Evolutionary conservation across 345 rosid species (phyloP), one percentile per base, ranked within the genome.

Genomic region (Clarkia xantiana): DNA sequence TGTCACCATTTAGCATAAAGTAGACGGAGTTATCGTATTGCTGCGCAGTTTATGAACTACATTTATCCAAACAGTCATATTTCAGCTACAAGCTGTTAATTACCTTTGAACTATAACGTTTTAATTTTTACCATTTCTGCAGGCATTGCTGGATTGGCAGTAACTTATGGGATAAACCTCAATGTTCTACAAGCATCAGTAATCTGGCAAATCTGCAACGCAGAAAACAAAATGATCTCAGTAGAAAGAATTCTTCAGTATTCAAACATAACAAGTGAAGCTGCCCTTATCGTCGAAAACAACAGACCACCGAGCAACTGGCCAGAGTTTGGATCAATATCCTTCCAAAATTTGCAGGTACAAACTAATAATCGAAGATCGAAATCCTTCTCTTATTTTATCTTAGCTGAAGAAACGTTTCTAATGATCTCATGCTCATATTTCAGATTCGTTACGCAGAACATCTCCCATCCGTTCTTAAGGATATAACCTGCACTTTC

Each of bases 61-160:
- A n/a, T n/a, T n/a, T n/a, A n/a, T n/a, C n/a, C n/a, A n/a, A n/a
- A n/a, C n/a, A n/a, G n/a, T n/a, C n/a, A n/a, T n/a, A n/a, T n/a
- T n/a, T n/a, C n/a, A n/a, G n/a, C n/a, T n/a, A n/a, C n/a, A n/a
- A n/a, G n/a, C n/a, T n/a, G n/a, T n/a, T n/a, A n/a, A n/a, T n/a
- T n/a, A n/a, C n/a, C n/a, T n/a, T n/a, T n/a, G n/a, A n/a, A n/a
- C n/a, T n/a, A n/a, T n/a, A n/a, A n/a, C n/a, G n/a, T n/a, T n/a
- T n/a, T n/a, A n/a, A n/a, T 51, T 18, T 11, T 16, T 59, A 20
- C 44, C 47, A n/a, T 49, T 52, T 44, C 45, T 29, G 63, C 79
- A 89, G 97, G 90, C 70, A 71, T 85, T 63, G 97, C 97, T 44
- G 97, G 97, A 47, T 60, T 89, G 62, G 95, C 90, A 2, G 94